Evolutionary conservation across 2,329 filamentous ascomycete genomes (phyloP), one percentile per base, ranked within the genome.

Genomic region (Tolypocladium tundrense): DNA sequence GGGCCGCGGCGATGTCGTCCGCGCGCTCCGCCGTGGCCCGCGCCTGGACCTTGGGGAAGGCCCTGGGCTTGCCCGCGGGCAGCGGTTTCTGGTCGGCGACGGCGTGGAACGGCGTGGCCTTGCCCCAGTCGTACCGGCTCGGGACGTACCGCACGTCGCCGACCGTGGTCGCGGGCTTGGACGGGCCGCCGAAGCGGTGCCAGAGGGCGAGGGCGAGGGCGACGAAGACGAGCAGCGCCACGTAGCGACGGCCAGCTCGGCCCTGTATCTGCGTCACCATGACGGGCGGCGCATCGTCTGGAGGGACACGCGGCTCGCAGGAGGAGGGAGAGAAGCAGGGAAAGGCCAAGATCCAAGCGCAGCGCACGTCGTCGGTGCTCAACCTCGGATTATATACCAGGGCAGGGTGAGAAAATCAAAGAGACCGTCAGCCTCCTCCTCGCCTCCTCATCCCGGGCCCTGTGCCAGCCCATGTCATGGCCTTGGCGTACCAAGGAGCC

Each of bases 1-100:
- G 69, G 6, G 68, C 65, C 16, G 67, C 63, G 43, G 72, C 66
- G 31, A 68, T 64, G 43, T 65, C 60, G 56, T 73, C 68, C 58
- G 70, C 75, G 72, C 66, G 74, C 72, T 57, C 74, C 65, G 63
- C 52, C 73, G 65, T 68, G 48, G 62, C 60, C 58, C 37, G 59
- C 39, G 61, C 65, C 73, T 62, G 84, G 72, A 77, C 86, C 78
- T 60, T 63, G 16, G 73, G 70, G 40, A 74, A 61, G 16, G 61
- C 57, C 61, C 67, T 67, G 21, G 72, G 70, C 2, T 60, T 57
- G 39, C 72, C 76, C 19, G 64, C 59, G 1, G 77, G 77, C 19
- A 70, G 68, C 5, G 60, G 59, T 58, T 67, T 69, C 40, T 70
- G 62, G 39, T 68, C 63, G 13, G 66, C 63, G 33, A 69, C 67